phyloP scores from a whole-genome alignment of 352 stramenopile genomes.

The Pythium biforme region DNA sequence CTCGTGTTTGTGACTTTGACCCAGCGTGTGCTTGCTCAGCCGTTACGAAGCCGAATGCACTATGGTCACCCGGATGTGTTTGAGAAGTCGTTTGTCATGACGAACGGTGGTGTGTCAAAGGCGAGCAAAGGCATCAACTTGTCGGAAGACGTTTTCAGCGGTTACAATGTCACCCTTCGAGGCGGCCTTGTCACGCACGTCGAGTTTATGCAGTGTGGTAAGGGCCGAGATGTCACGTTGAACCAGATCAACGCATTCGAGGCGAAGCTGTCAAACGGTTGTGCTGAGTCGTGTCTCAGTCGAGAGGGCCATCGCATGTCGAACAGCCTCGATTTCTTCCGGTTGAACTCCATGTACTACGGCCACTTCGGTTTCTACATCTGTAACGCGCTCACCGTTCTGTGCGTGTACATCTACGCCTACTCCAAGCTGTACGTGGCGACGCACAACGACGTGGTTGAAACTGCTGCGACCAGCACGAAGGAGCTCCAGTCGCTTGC shows the following conservation, averaged over 20 bases:
- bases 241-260: constrained; percentile 88
- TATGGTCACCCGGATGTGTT: constrained; percentile 90
- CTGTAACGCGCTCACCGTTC: constrained; percentile 73
- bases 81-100: constrained; percentile 87
- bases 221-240: constrained; percentile 85
- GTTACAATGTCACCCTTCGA: constrained; percentile 80
- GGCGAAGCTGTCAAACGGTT: constrained; percentile 81
- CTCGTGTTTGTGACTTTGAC: constrained; percentile 87
- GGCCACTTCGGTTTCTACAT: constrained; percentile 90
- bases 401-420: constrained; percentile 79
- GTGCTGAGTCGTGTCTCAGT: constrained; percentile 73
- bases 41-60: constrained; percentile 77
- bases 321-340: constrained; percentile 85
- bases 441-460: constrained; percentile 62
- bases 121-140: constrained; percentile 86
- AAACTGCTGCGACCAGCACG: constrained; percentile 58
- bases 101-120: constrained; percentile 84
- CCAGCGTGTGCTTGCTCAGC: constrained; percentile 78
- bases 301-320: constrained; percentile 83
- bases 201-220: constrained; percentile 90
- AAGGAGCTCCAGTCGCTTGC: constrained; percentile 74
- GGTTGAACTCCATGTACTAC: constrained; percentile 89
- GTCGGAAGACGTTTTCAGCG: constrained; percentile 88
- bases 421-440: constrained; percentile 87
- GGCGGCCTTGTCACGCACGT: constrained; percentile 76